A percentile compares a stretch with the other conserved stretches of the same genome.
These are phyloP conservation scores for Hyaloscypha variabilis DNA, from an alignment of 495 filamentous ascomycete species.

Conservation along the genomic window DNA sequence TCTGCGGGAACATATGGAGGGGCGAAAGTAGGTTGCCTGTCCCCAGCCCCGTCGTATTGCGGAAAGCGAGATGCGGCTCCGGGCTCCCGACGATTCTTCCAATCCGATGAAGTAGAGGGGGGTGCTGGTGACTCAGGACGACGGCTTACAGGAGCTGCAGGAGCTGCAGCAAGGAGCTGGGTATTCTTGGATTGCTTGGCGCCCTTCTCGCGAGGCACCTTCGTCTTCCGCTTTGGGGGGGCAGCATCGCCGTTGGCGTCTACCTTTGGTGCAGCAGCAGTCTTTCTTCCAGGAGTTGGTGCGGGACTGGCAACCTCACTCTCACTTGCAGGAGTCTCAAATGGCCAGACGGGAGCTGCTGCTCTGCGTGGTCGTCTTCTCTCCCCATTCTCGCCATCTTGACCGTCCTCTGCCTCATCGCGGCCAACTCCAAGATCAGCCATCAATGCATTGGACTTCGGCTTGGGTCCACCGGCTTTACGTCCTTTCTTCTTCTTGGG, in stretches of 20 bases:
- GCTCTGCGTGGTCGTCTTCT: constrained; percentile 54
- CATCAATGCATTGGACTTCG: constrained; percentile 75
- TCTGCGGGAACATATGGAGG: constrained; percentile 36
- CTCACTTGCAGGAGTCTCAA: constrained; percentile 50
- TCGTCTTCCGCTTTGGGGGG: constrained; percentile 33
- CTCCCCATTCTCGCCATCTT: constrained; percentile 51
- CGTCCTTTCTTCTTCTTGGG: constrained; percentile 64
- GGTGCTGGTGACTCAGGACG: constrained; percentile 22
- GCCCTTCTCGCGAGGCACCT: constrained; percentile 28
- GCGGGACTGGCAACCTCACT: constrained; percentile 55
- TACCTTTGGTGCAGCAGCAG: constrained; percentile 28
- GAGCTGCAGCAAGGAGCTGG: constrained; percentile 35
- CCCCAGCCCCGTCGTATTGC: constrained; percentile 25
- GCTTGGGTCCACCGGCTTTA: constrained; percentile 49
- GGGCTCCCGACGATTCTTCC: constrained; percentile 8
- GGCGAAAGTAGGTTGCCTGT: constrained; percentile 36
- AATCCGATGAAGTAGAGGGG: constrained; percentile 9
- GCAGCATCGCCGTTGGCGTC: constrained; percentile 29
- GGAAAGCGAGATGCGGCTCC: constrained; percentile 15
- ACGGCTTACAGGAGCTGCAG: constrained; percentile 14
- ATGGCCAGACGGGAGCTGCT: constrained; percentile 53
- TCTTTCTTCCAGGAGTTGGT: constrained; percentile 29
- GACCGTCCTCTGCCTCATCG: constrained; percentile 53
- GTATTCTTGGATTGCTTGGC: constrained; percentile 40
- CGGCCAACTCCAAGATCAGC: constrained; percentile 62